phyloP scores from a whole-genome alignment of 23 red algal species.

The Chondrus crispus region DNA sequence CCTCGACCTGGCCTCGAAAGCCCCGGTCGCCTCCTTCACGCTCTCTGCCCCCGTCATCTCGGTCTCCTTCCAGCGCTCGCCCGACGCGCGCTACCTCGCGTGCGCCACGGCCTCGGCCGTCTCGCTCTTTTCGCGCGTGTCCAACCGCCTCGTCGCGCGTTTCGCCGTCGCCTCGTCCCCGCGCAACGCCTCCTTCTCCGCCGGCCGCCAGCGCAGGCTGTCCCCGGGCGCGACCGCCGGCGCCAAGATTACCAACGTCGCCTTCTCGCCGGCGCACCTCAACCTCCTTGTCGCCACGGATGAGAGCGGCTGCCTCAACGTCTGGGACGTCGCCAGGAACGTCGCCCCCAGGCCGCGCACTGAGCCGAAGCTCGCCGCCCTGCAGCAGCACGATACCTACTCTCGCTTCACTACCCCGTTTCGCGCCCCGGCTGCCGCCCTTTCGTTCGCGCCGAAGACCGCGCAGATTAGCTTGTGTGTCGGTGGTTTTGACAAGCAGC shows the following conservation, averaged over 20 bases:
- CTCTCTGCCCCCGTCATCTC: neutral
- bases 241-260: conserved; percentile 22
- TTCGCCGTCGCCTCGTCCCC: neutral
- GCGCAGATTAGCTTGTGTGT: neutral
- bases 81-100: neutral
- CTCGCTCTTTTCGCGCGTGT: neutral
- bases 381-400: neutral
- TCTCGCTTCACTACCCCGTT: conserved; percentile 28
- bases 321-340: conserved; percentile 24
- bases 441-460: conserved; percentile 7
- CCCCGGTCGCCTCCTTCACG: neutral
- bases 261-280: conserved; percentile 23
- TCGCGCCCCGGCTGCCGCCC: conserved; percentile 23
- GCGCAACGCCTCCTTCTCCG: neutral
- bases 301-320: conserved; percentile 48
- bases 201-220: neutral
- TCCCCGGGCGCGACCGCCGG: neutral
- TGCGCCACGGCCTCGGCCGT: neutral
- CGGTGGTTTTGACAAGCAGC: conserved; percentile 59
- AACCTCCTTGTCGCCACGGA: conserved; percentile 29
- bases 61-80: neutral
- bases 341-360: neutral
- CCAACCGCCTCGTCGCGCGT: neutral
- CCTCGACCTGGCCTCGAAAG: neutral
- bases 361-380: neutral